phyloP scores from a whole-genome alignment of 129 eudicot species.

The Flaveria ramosissima region DNA sequence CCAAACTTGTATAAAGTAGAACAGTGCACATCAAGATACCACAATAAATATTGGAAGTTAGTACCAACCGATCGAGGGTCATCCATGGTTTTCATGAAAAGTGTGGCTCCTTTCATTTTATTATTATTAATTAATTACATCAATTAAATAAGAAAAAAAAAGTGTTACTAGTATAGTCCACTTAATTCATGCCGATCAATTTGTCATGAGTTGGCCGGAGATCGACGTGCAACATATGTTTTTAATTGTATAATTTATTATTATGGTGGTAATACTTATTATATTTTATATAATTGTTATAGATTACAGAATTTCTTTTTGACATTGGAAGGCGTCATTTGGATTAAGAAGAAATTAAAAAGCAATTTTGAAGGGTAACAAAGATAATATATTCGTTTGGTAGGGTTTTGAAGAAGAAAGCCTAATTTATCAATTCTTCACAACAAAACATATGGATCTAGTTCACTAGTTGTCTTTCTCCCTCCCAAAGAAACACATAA shows the following conservation, averaged over 20 bases:
- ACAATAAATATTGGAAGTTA: constrained; percentile 36
- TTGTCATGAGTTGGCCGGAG: neutral
- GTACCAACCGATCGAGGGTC: constrained; percentile 36
- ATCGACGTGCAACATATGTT: neutral
- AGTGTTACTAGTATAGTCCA: neutral
- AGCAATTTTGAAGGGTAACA: constrained; percentile 32
- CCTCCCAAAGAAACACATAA: neutral
- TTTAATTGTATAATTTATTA: neutral
- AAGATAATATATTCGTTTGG: constrained; percentile 40
- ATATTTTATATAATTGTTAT: neutral
- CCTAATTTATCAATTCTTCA: constrained; percentile 7
- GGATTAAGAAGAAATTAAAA: constrained; percentile 23
- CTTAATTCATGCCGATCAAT: neutral
- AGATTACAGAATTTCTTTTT: neutral
- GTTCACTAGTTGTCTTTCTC: constrained; percentile 18
- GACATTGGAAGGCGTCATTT: constrained; percentile 15
- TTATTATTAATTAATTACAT: neutral
- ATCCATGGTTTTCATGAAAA: constrained; percentile 36
- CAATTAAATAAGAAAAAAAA: neutral
- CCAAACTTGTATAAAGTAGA: constrained; percentile 36
- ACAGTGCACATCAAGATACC: constrained; percentile 42
- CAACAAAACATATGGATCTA: neutral
- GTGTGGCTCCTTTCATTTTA: constrained; percentile 5
- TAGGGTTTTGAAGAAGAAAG: constrained; percentile 36
- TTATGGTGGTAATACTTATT: neutral